Evolutionary conservation across 2,329 filamentous ascomycete species (phyloP).

Genomic region (Xylariaceae sp.): DNA sequence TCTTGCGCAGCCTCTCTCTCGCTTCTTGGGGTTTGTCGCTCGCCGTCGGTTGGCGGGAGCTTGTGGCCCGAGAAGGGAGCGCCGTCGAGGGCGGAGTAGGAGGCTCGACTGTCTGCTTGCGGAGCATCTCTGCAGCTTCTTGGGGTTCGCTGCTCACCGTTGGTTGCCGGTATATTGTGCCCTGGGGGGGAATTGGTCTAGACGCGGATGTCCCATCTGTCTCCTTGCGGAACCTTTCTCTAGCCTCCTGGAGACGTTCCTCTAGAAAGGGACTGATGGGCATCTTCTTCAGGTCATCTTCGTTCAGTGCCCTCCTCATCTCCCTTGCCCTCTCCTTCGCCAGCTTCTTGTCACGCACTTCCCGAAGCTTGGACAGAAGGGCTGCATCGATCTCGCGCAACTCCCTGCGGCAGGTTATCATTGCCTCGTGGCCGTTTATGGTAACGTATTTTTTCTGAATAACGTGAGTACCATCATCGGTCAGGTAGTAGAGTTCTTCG

Average conservation of each 20-base stretch:
- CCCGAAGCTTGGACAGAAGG: not conserved
- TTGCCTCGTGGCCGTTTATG: slow-evolving; percentile 22
- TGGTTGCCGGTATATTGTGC: no score
- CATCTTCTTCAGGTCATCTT: not conserved
- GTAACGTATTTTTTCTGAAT: slow-evolving; percentile 3
- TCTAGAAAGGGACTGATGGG: not conserved
- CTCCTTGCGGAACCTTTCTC: not conserved
- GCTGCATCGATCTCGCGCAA: slow-evolving; percentile 7
- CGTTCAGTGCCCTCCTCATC: not conserved
- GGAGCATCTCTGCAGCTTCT: no score
- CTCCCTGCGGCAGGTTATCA: slow-evolving; percentile 7
- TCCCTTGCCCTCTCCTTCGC: not conserved
- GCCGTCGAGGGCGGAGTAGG: no score
- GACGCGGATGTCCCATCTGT: no score
- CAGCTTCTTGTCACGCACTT: not conserved
- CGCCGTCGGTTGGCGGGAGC: no score
- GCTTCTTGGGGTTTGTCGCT: not conserved
- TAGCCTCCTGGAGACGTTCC: not conserved
- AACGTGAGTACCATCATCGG: slow-evolving; percentile 8
- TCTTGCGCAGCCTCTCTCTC: not conserved
- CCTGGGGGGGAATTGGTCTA: no score
- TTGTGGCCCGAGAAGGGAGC: no score
- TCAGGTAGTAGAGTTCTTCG: not conserved
- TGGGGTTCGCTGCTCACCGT: no score
- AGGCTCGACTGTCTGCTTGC: no score